These are phyloP conservation scores for Chrysoporthe austroafricana DNA, from an alignment of 2,329 filamentous ascomycete species.

Conservation along the genomic window DNA sequence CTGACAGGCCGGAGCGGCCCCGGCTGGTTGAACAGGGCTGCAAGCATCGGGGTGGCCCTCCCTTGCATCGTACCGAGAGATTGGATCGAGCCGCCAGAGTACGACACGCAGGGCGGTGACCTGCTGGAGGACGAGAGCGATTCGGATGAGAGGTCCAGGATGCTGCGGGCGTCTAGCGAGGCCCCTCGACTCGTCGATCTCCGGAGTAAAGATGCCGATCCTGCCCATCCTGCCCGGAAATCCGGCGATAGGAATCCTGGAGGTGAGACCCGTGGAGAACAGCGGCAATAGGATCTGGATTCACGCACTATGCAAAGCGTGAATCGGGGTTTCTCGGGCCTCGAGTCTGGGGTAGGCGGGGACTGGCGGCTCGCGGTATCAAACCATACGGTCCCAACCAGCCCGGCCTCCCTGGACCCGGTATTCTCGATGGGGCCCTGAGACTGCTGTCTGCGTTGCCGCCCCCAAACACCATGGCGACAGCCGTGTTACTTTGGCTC, in stretches of 20 bases:
- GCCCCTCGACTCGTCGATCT: conserved; percentile 33
- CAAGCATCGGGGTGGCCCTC: conserved; percentile 78
- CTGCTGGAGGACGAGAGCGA: conserved; percentile 63
- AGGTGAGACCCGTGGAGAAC: background rate
- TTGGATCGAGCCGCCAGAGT: conserved; percentile 80
- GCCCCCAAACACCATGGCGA: background rate
- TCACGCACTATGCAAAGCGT: too few relatives aligned
- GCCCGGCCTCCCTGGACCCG: background rate
- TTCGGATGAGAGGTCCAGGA: conserved; percentile 59
- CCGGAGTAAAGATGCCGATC: conserved; percentile 32
- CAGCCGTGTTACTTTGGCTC: background rate
- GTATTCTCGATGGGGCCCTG: too few relatives aligned
- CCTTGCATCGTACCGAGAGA: conserved; percentile 82
- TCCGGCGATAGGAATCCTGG: conserved; percentile 26
- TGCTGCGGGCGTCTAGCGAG: conserved; percentile 51
- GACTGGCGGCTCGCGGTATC: background rate
- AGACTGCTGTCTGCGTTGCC: background rate
- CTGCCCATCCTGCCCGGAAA: conserved; percentile 33
- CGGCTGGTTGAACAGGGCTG: conserved; percentile 79
- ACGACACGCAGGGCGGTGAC: conserved; percentile 72
- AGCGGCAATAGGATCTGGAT: background rate
- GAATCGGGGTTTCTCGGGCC: background rate
- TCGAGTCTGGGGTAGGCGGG: background rate
- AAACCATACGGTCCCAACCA: background rate
- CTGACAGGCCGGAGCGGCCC: conserved; percentile 74